A percentile compares a stretch with the other conserved stretches of the same genome.
phyloP scores from a whole-genome alignment of 306 rosid genomes.

The Aeschynomene evenia region DNA sequence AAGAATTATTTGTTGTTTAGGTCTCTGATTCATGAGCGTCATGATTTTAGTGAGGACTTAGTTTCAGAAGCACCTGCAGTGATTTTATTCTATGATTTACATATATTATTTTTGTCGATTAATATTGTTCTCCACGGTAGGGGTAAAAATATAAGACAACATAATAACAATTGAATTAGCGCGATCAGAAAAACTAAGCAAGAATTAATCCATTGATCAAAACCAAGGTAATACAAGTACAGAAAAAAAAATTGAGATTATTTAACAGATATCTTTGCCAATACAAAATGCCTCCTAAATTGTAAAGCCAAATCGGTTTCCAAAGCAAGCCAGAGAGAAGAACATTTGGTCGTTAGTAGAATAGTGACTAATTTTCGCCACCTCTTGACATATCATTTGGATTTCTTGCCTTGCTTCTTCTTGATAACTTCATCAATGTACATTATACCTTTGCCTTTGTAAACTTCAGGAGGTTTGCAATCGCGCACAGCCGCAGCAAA shows the following conservation, averaged over 20 bases:
- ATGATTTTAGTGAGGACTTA: background rate
- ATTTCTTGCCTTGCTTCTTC: constrained; percentile 72
- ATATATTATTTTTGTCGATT: too few relatives aligned
- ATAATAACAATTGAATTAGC: background rate
- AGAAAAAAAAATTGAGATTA: background rate
- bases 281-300: background rate
- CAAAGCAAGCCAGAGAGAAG: background rate
- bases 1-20: too few relatives aligned
- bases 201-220: background rate
- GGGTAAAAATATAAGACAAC: too few relatives aligned
- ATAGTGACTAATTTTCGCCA: background rate
- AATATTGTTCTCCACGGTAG: background rate
- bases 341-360: background rate
- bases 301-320: background rate
- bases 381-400: constrained; percentile 41
- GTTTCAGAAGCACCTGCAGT: too few relatives aligned
- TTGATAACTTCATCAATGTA: constrained; percentile 63
- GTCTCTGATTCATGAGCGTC: too few relatives aligned
- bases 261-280: background rate
- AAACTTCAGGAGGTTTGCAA: constrained; percentile 76
- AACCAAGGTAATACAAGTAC: background rate
- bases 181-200: background rate
- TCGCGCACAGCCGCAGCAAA: constrained; percentile 65
- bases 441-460: constrained; percentile 82
- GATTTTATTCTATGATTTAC: too few relatives aligned